These are phyloP conservation scores for Raffaelea deltoideospora DNA, from an alignment of 2,329 filamentous ascomycete species.

Conservation along the genomic window DNA sequence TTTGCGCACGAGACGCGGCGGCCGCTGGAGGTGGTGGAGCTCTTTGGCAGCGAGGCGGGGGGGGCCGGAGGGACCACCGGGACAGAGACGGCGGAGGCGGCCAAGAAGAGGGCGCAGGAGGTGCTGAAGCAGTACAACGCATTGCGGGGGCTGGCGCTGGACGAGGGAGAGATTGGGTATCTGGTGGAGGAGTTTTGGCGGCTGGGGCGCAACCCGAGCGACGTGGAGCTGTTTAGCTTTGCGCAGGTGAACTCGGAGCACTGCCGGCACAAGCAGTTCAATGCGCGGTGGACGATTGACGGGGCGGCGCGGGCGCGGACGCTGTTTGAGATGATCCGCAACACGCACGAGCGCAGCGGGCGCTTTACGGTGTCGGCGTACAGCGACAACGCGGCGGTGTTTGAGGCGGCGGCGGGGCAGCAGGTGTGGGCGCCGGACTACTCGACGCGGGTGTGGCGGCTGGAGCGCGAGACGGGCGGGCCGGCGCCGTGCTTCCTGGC, in stretches of 20 bases:
- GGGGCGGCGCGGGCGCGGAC: slow-evolving; percentile 64
- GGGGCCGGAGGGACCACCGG: not conserved
- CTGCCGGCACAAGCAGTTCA: slow-evolving; percentile 78
- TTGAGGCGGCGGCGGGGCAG: slow-evolving; percentile 55
- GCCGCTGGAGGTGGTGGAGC: slow-evolving; percentile 59
- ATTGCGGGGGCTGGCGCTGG: slow-evolving; percentile 69
- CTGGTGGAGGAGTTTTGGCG: slow-evolving; percentile 70
- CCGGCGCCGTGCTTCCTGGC: slow-evolving; percentile 59
- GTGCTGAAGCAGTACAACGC: slow-evolving; percentile 73
- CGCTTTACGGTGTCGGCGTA: slow-evolving; percentile 87
- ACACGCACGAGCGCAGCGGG: slow-evolving; percentile 75
- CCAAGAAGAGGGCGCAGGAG: no score
- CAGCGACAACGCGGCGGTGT: slow-evolving; percentile 93
- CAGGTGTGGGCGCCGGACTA: slow-evolving; percentile 81
- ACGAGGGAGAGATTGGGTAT: slow-evolving; percentile 82
- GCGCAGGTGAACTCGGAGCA: slow-evolving; percentile 98
- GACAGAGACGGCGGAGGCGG: slow-evolving; percentile 44
- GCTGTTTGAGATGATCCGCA: slow-evolving; percentile 90
- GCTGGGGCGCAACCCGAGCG: slow-evolving; percentile 54
- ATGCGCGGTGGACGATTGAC: slow-evolving; percentile 91
- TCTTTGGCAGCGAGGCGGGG: no score
- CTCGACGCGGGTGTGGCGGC: slow-evolving; percentile 72
- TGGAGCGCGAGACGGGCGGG: slow-evolving; percentile 70
- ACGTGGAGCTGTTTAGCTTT: slow-evolving; percentile 98
- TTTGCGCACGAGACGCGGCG: slow-evolving; percentile 53